These are phyloP conservation scores for Phytophthora pseudosyringae DNA, from an alignment of 352 stramenopile species.

Conservation along the genomic window DNA sequence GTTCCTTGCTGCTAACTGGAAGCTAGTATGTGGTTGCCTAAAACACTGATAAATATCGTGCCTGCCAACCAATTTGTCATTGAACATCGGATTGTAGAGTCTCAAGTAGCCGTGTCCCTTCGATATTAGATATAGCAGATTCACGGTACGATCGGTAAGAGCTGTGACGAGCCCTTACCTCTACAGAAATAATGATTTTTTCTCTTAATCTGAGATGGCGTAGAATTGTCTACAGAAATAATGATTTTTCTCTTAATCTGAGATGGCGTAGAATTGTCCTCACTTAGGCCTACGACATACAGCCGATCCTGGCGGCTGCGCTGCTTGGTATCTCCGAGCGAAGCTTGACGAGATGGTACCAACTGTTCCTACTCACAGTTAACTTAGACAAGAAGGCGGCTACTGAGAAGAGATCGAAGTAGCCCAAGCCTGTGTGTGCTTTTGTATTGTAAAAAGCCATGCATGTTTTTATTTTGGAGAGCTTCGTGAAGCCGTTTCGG, in stretches of 20 bases:
- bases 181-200: background rate
- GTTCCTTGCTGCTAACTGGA: background rate
- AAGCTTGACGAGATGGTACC: conserved; percentile 2
- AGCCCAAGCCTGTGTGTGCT: too few species aligned
- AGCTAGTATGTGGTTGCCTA: background rate
- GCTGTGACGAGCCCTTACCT: background rate
- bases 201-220: background rate
- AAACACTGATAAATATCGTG: background rate
- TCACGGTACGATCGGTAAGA: background rate
- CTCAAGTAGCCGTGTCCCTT: too few species aligned
- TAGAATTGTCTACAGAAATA: background rate
- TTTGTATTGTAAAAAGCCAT: background rate
- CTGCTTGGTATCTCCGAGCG: conserved; percentile 1
- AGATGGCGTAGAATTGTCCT: background rate
- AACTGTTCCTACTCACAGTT: background rate
- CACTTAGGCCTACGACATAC: background rate
- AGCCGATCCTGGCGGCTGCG: background rate
- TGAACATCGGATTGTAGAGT: too few species aligned
- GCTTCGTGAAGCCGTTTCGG: background rate
- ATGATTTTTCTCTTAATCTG: background rate
- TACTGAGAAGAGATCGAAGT: too few species aligned
- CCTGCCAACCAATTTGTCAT: too few species aligned
- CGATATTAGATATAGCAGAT: background rate
- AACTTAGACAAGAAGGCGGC: background rate
- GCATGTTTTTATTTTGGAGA: conserved; percentile 13